Conservation (phyloP, 176 grass and related monocot species). For the Musa acuminata region DNA sequence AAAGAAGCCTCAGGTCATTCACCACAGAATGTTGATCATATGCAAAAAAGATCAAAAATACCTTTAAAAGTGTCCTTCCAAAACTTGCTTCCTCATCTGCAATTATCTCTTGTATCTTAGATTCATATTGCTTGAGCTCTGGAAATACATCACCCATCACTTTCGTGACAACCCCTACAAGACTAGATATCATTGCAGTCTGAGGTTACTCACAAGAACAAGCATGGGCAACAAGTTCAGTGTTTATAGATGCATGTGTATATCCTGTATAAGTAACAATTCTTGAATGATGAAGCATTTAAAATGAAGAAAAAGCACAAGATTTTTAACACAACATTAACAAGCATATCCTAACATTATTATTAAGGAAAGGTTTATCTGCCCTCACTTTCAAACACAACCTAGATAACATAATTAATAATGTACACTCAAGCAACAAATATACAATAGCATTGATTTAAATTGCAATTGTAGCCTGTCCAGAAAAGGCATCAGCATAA, state of each 20-base stretch:
- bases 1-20: background rate
- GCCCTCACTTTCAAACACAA: background rate
- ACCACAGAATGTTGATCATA: background rate
- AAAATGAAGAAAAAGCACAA: background rate
- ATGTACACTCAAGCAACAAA: background rate
- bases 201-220: background rate
- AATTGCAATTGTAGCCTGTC: background rate
- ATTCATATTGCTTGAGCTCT: slow-evolving; percentile 62
- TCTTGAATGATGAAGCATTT: background rate
- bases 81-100: slow-evolving; percentile 93
- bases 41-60: slow-evolving; percentile 25
- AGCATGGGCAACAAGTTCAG: background rate
- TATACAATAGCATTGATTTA: background rate
- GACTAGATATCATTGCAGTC: slow-evolving; percentile 34
- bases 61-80: slow-evolving; percentile 91
- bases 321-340: background rate
- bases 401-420: background rate
- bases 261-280: background rate
- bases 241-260: background rate
- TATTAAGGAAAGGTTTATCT: background rate
- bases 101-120: slow-evolving; percentile 78
- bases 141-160: slow-evolving; percentile 83
- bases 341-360: background rate
- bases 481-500: background rate
- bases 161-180: slow-evolving; percentile 72